Percentiles rank a stretch among this genome's conserved stretches.
These are phyloP conservation scores for Elasticomyces elasticus DNA, from an alignment of 495 filamentous ascomycete genomes.

Conservation along the genomic window DNA sequence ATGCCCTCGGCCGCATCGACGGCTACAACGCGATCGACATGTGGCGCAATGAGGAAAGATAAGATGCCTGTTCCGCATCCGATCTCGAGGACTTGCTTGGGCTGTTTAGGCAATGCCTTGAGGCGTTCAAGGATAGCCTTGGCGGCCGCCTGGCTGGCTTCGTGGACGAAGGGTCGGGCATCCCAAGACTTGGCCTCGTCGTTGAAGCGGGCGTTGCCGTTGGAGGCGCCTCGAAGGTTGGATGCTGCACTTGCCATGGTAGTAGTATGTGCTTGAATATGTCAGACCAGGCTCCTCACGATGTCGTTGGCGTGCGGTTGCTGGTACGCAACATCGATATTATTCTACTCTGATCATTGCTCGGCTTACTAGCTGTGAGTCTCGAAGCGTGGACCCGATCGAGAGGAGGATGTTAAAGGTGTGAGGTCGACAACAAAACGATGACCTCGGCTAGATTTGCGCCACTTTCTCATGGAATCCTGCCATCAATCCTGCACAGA, in stretches of 20 bases:
- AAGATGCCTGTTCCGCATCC: slow-evolving; percentile 50
- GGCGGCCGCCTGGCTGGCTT: slow-evolving; percentile 28
- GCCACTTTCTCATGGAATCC: too few species aligned
- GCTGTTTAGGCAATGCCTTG: slow-evolving; percentile 6
- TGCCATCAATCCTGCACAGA: too few species aligned
- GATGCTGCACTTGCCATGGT: slow-evolving; percentile 15
- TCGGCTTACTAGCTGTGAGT: too few species aligned
- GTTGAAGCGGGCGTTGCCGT: slow-evolving; percentile 32
- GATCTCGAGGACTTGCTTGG: slow-evolving; percentile 42
- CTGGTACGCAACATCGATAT: neutral
- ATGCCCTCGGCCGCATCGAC: slow-evolving; percentile 45
- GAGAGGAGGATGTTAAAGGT: too few species aligned
- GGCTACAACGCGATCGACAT: slow-evolving; percentile 34
- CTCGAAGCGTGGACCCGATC: too few species aligned
- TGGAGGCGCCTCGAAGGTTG: slow-evolving; percentile 10
- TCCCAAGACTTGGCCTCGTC: slow-evolving; percentile 35
- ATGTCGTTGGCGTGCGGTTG: neutral
- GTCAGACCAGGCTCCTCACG: neutral
- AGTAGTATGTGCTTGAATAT: neutral
- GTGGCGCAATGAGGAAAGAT: slow-evolving; percentile 39
- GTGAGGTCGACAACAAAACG: too few species aligned
- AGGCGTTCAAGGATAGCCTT: slow-evolving; percentile 27
- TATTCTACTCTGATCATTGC: too few species aligned
- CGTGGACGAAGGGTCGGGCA: slow-evolving; percentile 30
- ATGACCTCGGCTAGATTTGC: too few species aligned